Evolutionary conservation across 805 yeast genomes (phyloP), one percentile per base, ranked within the genome.

Genomic region (Zygoascus tannicola): DNA sequence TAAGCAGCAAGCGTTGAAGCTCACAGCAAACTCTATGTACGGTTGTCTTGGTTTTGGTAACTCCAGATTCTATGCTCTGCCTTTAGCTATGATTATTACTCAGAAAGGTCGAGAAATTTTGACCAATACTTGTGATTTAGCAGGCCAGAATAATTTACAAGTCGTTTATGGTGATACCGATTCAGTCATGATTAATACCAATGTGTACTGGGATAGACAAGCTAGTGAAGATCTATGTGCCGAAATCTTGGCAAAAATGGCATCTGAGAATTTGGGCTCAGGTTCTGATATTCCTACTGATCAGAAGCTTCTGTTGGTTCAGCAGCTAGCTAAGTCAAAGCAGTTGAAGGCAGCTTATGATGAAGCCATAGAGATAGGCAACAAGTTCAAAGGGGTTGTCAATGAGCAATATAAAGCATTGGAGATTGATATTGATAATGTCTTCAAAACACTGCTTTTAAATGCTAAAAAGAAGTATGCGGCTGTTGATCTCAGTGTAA

Each of bases 21-120:
- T 92, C 59, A 94, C 98, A 2, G 98, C 98, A 22, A 92, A 92
- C 65, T 92, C 98, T n/a, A 90, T 92, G 97, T 92, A 92, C 66
- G 98, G 98, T 59, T 92, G 97, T 74, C 73, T 92, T 55, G 98
- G 98, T 53, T 88, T 80, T 62, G 83, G 82, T 4, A 75, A 82
- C 55, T 86, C 97, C 19, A 75, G 98, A 56, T 92, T 92, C 63
- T 90, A 88, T 58, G 98, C 98, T 10, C 82, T 85, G 57, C 96
- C 97, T 0, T 70, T 92, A 54, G 98, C 98, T 4, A 85, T 85
- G 88, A 70, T 92, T 56, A 95, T 87, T 46, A 92, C 98, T 2
- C 82, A 80, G 55, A 85, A 88, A 63, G 98, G 98, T 56, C 76
- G 98, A 67, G 97, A 92, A 62, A 86, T 88, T 60, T 74, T 92